Conservation (phyloP, 192 early-diverging fungal genomes). For the Ambispora gerdemannii region DNA sequence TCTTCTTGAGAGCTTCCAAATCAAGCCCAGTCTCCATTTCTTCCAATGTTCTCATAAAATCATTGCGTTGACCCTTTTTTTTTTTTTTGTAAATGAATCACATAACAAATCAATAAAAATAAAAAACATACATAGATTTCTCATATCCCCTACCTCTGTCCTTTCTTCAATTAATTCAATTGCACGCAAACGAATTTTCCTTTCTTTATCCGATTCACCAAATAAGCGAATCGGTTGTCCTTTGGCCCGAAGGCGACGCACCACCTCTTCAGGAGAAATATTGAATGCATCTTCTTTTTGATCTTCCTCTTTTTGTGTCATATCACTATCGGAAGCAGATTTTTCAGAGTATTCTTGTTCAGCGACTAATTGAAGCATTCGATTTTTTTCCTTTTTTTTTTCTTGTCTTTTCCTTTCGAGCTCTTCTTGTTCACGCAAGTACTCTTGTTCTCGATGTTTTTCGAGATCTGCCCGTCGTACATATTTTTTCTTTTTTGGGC, state of each 20-base stretch:
- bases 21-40: constrained; percentile 77
- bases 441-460: constrained; percentile 55
- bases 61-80: constrained; percentile 77
- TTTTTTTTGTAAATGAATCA: constrained; percentile 1
- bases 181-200: constrained; percentile 73
- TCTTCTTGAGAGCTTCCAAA: constrained; percentile 66
- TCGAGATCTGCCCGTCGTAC: constrained; percentile 80
- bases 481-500: constrained; percentile 68
- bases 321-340: constrained; percentile 25
- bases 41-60: constrained; percentile 81
- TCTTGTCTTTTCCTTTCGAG: constrained; percentile 45
- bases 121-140: no score
- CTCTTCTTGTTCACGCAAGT: constrained; percentile 51
- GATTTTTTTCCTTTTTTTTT: constrained; percentile 14
- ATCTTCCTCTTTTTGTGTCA: constrained; percentile 32
- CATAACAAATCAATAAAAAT: background rate
- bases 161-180: constrained; percentile 83
- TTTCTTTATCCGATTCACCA: constrained; percentile 79
- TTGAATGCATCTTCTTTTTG: constrained; percentile 43
- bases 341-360: constrained; percentile 34
- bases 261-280: constrained; percentile 71
- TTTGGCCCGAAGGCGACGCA: constrained; percentile 77
- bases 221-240: constrained; percentile 91
- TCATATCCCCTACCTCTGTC: constrained; percentile 43
- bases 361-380: constrained; percentile 2